Evolutionary conservation across 305 asterid genomes (phyloP), one percentile per base, ranked within the genome.

Genomic region (Fraxinus sp.): DNA sequence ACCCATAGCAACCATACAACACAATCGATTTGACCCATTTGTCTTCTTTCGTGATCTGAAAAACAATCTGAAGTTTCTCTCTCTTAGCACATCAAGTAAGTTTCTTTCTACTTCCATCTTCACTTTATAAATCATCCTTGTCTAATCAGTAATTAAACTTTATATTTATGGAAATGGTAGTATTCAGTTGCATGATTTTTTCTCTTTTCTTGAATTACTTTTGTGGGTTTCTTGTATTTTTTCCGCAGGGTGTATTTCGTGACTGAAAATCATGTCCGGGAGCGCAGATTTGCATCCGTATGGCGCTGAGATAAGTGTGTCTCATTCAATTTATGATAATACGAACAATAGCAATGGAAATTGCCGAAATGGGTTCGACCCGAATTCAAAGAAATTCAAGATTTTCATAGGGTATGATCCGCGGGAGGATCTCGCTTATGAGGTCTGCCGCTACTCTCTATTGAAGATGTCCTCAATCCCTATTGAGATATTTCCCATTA

Each of bases 321-420:
- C 80, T 68, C 85, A 83, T 79, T 81, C 85, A 74, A 35, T 37
- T 62, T 35, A 76, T 64, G 74, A 55, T 80, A 86, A 83, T 78
- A 59, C 62, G 79, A 79, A 39, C 83, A 87, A 87, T 44, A 88
- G 83, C 62, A 62, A 79, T 79, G 85, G 10, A 5, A 59, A 13
- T 76, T 59, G 33, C 74, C 52, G 8, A 16, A 85, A 87, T 77
- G 88, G 82, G 59, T 62, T 62, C 71, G 30, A 20, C 9, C 52
- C 81, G 13, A 82, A 76, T 57, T 36, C 79, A 28, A 83, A 79
- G 79, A 26, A 80, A 32, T 92, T 93, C 85, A 94, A 91, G 95
- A 84, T 95, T 39, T 94, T 95, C 88, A 79, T 95, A 70, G 98
- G 98, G 11, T 95, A 95, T 74, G 98, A 95, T 86, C 96, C 92